Evolutionary conservation across 805 yeast species (phyloP).

Genomic region (Saturnispora saitoi): DNA sequence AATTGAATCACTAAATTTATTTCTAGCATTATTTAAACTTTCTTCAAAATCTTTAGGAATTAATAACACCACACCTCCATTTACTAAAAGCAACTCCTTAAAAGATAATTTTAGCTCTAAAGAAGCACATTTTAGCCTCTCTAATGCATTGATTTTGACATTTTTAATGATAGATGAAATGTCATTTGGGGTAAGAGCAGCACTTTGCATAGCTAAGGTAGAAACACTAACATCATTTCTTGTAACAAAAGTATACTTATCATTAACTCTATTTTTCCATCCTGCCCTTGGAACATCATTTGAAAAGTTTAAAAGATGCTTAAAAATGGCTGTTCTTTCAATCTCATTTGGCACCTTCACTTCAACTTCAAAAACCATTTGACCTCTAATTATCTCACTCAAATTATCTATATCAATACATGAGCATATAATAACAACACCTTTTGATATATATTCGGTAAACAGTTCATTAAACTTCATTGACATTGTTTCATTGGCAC

Average conservation of each 20-base stretch:
- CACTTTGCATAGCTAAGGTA: slow-evolving; percentile 72
- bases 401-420: slow-evolving; percentile 59
- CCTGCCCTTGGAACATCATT: not conserved
- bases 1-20: slow-evolving; percentile 83
- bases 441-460: slow-evolving; percentile 40
- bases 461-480: slow-evolving; percentile 51
- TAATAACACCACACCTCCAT: slow-evolving; percentile 47
- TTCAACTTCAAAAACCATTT: slow-evolving; percentile 67
- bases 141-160: slow-evolving; percentile 51
- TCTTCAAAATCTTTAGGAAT: slow-evolving; percentile 54
- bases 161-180: slow-evolving; percentile 58
- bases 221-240: slow-evolving; percentile 46
- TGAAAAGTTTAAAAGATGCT: slow-evolving; percentile 32
- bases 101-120: slow-evolving; percentile 17
- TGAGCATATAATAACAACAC: slow-evolving; percentile 56
- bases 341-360: slow-evolving; percentile 70
- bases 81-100: slow-evolving; percentile 34
- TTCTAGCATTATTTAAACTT: slow-evolving; percentile 75
- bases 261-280: not conserved
- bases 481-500: slow-evolving; percentile 31
- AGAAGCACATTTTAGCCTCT: slow-evolving; percentile 35
- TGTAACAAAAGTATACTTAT: slow-evolving; percentile 19
- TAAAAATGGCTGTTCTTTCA: slow-evolving; percentile 62
- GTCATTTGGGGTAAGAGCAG: slow-evolving; percentile 86
- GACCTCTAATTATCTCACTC: slow-evolving; percentile 55